phyloP scores from a whole-genome alignment of 345 rosid genomes.

The Brassica rapa region DNA sequence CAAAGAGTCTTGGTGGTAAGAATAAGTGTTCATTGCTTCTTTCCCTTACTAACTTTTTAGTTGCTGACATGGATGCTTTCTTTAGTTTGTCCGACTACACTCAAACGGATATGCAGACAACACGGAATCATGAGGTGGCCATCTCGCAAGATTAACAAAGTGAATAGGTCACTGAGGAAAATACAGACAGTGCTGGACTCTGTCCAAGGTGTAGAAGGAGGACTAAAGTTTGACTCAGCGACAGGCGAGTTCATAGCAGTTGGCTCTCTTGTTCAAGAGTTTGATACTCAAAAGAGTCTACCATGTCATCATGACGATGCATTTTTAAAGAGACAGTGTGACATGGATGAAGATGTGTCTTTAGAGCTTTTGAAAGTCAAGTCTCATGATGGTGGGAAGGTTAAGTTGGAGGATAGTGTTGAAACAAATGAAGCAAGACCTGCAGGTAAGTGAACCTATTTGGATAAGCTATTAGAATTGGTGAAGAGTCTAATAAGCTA shows the following conservation, averaged over 20 bases:
- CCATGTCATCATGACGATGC: constrained; percentile 43
- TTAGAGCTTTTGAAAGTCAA: constrained; percentile 12
- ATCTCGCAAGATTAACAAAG: constrained; percentile 91
- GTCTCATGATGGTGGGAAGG: constrained; percentile 31
- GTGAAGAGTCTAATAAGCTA: constrained; percentile 5
- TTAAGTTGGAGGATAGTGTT: constrained; percentile 58
- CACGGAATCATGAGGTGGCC: constrained; percentile 97
- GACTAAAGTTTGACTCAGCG: constrained; percentile 68
- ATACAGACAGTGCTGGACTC: constrained; percentile 82
- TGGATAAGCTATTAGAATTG: background rate
- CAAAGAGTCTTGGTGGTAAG: constrained; percentile 93
- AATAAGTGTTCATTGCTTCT: constrained; percentile 15
- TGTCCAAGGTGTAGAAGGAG: constrained; percentile 89
- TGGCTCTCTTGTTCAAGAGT: constrained; percentile 50
- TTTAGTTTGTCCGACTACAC: constrained; percentile 88
- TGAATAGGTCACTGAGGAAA: constrained; percentile 72
- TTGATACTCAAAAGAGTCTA: constrained; percentile 38
- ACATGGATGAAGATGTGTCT: constrained; percentile 9
- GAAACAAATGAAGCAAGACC: constrained; percentile 32
- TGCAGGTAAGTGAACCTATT: constrained; percentile 12
- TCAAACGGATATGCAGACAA: constrained; percentile 93
- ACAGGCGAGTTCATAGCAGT: constrained; percentile 71
- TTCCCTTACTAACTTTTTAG: background rate
- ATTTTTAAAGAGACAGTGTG: background rate
- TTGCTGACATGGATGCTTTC: constrained; percentile 24